Evolutionary conservation across 1,139 yeast species (phyloP).

Genomic region (Suhomyces terraborum): DNA sequence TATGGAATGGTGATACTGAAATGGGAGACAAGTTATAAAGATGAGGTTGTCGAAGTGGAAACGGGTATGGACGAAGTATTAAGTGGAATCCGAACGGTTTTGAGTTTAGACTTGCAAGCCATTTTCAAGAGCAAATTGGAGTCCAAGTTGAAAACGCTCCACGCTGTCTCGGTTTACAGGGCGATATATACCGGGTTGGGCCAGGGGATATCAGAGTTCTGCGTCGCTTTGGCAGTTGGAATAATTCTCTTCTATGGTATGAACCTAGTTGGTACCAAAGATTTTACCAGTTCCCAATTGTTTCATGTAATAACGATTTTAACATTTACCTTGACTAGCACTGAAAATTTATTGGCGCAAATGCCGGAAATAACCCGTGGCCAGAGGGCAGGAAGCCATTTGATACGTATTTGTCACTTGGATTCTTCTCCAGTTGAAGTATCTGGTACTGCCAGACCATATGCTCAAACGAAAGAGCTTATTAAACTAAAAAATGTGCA

Average conservation of each 20-base stretch:
- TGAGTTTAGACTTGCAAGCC: constrained; percentile 52
- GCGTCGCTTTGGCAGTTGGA: constrained; percentile 65
- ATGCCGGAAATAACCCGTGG: constrained; percentile 82
- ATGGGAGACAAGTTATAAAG: constrained; percentile 63
- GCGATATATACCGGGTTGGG: constrained; percentile 65
- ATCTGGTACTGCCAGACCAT: constrained; percentile 27
- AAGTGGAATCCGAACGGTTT: constrained; percentile 62
- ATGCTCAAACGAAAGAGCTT: constrained; percentile 16
- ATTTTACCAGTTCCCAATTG: constrained; percentile 57
- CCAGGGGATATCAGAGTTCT: constrained; percentile 54
- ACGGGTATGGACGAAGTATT: constrained; percentile 59
- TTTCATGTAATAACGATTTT: constrained; percentile 72
- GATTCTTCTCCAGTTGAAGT: constrained; percentile 34
- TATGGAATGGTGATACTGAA: constrained; percentile 55
- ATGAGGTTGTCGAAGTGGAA: constrained; percentile 55
- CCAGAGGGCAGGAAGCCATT: constrained; percentile 64
- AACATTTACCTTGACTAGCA: constrained; percentile 68
- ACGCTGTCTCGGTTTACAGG: constrained; percentile 43
- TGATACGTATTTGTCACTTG: constrained; percentile 47
- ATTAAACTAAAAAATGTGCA: constrained; percentile 45
- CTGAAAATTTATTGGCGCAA: constrained; percentile 59
- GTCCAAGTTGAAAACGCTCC: constrained; percentile 28
- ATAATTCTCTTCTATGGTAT: constrained; percentile 77
- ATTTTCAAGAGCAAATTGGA: constrained; percentile 47
- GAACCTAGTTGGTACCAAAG: constrained; percentile 56